Evolutionary conservation across 805 yeast genomes (phyloP).

Genomic region (Starmera amethionina): DNA sequence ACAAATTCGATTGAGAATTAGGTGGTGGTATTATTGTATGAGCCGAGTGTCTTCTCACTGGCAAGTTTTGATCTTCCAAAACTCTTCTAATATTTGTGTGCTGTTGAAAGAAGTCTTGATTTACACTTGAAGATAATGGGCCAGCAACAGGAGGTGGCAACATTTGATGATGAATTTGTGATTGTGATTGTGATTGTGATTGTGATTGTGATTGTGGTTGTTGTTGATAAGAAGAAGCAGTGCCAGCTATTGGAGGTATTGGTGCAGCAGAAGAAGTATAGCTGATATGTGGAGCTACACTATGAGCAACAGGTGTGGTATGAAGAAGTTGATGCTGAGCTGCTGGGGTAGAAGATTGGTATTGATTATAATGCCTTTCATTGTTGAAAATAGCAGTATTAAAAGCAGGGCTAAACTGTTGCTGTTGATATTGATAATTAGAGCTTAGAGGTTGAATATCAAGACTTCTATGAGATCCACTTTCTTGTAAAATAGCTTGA

Average conservation of each 20-base stretch:
- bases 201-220: conserved; percentile 4
- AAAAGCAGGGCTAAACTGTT: conserved; percentile 6
- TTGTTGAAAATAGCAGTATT: conserved; percentile 8
- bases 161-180: background rate
- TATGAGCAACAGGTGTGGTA: conserved; percentile 5
- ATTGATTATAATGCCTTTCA: conserved; percentile 2
- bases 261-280: no score
- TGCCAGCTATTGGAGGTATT: no score
- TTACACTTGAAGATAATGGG: conserved; percentile 12
- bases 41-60: conserved; percentile 18
- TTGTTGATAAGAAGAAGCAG: conserved; percentile 1
- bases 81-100: conserved; percentile 17
- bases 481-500: conserved; percentile 12
- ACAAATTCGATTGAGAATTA: conserved; percentile 18
- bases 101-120: conserved; percentile 15
- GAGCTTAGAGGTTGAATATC: conserved; percentile 4
- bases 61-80: conserved; percentile 17
- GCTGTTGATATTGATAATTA: conserved; percentile 1
- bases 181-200: background rate
- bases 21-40: conserved; percentile 14
- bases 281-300: no score
- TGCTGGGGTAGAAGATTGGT: conserved; percentile 3
- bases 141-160: background rate
- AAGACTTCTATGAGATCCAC: conserved; percentile 1
- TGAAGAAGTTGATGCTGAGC: conserved; percentile 3